These are phyloP conservation scores for Cyclanthera cordifolia DNA, from an alignment of 306 rosid genomes.

Conservation along the genomic window DNA sequence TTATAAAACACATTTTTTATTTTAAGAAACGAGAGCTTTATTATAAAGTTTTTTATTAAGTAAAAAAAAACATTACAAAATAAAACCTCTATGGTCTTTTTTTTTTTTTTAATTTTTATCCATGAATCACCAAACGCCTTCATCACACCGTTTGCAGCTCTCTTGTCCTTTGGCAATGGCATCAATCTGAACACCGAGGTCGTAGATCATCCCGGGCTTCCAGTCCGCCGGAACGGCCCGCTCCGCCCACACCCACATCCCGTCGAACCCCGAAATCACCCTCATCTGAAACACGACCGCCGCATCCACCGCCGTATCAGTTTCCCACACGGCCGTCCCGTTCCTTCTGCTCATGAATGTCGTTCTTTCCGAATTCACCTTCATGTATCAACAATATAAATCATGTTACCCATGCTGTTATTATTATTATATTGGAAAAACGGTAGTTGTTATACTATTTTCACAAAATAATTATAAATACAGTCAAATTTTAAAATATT, in stretches of 20 bases:
- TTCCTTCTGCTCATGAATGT: constrained; percentile 1
- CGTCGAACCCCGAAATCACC: constrained; percentile 8
- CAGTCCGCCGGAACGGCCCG: not conserved
- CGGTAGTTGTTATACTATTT: too few relatives aligned
- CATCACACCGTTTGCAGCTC: not conserved
- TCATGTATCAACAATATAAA: not conserved
- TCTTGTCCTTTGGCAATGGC: constrained; percentile 7
- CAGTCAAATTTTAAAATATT: too few relatives aligned
- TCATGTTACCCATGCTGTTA: too few relatives aligned
- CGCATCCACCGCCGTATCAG: not conserved
- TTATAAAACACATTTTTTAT: too few relatives aligned
- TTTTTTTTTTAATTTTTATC: not conserved
- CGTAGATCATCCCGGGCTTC: constrained; percentile 10
- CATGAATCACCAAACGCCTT: not conserved
- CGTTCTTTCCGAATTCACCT: not conserved
- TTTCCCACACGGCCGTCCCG: not conserved
- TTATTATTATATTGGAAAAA: too few relatives aligned
- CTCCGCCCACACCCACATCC: constrained; percentile 5
- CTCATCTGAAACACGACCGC: not conserved
- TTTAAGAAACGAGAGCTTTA: not conserved
- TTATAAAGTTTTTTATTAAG: not conserved
- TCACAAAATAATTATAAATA: too few relatives aligned
- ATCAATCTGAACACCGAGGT: not conserved
- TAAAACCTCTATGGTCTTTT: not conserved
- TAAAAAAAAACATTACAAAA: not conserved